A percentile compares a stretch with the other conserved stretches of the same genome.
Conservation (phyloP, 345 rosid species). For the Eutrema heterophyllum region DNA sequence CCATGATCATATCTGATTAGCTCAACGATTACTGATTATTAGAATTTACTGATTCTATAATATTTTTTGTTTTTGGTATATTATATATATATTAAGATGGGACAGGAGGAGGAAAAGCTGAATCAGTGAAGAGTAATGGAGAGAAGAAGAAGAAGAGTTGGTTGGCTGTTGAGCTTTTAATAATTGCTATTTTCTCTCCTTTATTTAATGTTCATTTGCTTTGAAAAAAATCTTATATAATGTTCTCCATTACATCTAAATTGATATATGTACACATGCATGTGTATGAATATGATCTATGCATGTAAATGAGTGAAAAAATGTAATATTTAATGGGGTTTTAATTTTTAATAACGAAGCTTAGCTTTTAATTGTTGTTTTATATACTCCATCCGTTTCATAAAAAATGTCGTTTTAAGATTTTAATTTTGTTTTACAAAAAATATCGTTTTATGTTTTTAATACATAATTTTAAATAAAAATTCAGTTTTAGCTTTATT, state of each 20-base stretch:
- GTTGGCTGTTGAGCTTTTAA: conserved; percentile 38
- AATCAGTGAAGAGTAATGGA: conserved; percentile 37
- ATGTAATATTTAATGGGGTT: not conserved
- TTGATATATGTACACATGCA: not conserved
- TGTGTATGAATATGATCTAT: not conserved
- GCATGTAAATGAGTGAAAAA: not conserved
- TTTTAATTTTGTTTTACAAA: too few relatives aligned
- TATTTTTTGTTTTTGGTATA: not conserved
- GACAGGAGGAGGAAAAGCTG: conserved; percentile 25
- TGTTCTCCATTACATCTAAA: not conserved
- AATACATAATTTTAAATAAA: too few relatives aligned
- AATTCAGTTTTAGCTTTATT: too few relatives aligned
- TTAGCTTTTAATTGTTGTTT: not conserved
- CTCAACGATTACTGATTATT: not conserved
- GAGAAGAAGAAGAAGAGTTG: conserved; percentile 27
- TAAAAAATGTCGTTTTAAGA: too few relatives aligned
- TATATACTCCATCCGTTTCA: too few relatives aligned
- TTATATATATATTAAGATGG: not conserved
- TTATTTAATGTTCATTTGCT: too few relatives aligned
- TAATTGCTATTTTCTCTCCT: conserved; percentile 6
- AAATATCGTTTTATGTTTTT: too few relatives aligned
- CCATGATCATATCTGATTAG: not conserved
- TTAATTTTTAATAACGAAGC: not conserved
- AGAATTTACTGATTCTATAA: not conserved
- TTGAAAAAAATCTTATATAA: too few relatives aligned